Percentiles rank a stretch among this genome's conserved stretches.
These are phyloP conservation scores for Phytophthora podocarpi DNA, from an alignment of 352 stramenopile genomes.

Conservation along the genomic window DNA sequence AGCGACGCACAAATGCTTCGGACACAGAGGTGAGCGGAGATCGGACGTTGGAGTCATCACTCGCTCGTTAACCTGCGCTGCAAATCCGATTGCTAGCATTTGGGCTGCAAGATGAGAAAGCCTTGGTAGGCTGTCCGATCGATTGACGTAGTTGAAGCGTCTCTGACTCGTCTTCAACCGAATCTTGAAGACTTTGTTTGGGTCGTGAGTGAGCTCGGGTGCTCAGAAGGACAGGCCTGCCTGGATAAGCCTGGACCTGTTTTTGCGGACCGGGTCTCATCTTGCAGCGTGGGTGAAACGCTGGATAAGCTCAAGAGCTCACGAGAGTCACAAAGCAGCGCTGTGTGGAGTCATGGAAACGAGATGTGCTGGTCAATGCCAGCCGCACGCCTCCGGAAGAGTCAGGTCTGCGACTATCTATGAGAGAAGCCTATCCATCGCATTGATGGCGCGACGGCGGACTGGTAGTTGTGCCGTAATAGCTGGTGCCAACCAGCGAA, in stretches of 20 bases:
- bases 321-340: neutral
- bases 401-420: slow-evolving; percentile 16
- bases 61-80: slow-evolving; percentile 3
- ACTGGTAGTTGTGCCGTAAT: neutral
- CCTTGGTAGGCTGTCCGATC: slow-evolving; percentile 10
- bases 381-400: slow-evolving; percentile 22
- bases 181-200: slow-evolving; percentile 19
- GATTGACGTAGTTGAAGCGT: slow-evolving; percentile 7
- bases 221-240: slow-evolving; percentile 6
- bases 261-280: neutral
- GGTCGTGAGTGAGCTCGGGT: slow-evolving; percentile 1
- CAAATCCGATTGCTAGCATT: slow-evolving; percentile 9
- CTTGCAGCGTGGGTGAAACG: neutral
- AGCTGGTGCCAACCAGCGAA: neutral
- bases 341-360: neutral
- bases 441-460: neutral
- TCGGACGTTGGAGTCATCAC: slow-evolving; percentile 3
- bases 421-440: slow-evolving; percentile 3
- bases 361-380: slow-evolving; percentile 15
- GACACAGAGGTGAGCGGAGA: neutral
- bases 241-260: neutral
- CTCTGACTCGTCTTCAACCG: slow-evolving; percentile 12
- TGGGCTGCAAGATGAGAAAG: neutral
- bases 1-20: neutral
- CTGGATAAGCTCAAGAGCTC: slow-evolving; percentile 5